Evolutionary conservation across 306 rosid genomes (phyloP).

Genomic region (Urtica urens): DNA sequence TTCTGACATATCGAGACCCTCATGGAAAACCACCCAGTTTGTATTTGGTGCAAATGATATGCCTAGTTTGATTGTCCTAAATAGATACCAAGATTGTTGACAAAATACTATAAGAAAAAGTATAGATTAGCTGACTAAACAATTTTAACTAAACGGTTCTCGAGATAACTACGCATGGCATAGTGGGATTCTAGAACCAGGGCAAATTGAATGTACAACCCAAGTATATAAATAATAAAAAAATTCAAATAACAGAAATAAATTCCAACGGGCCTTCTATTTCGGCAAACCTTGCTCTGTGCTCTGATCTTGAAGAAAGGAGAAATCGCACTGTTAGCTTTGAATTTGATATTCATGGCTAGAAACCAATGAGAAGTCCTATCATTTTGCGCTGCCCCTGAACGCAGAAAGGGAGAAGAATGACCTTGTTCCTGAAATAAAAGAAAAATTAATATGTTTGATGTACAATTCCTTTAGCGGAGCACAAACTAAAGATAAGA

Average conservation of each 20-base stretch:
- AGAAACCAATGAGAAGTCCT: conserved; percentile 19
- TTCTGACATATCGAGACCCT: too few species aligned
- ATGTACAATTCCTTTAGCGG: too few species aligned
- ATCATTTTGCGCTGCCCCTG: conserved; percentile 45
- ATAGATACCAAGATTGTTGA: too few species aligned
- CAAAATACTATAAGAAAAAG: not conserved
- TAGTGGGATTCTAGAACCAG: conserved; percentile 1
- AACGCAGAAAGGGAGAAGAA: conserved; percentile 99
- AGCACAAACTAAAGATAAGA: not conserved
- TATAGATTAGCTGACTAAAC: conserved; percentile 6
- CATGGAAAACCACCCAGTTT: not conserved
- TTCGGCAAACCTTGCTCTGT: conserved; percentile 15
- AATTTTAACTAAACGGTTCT: not conserved
- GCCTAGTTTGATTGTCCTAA: not conserved
- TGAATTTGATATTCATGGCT: conserved; percentile 7
- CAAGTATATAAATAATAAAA: not conserved
- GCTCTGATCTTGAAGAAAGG: conserved; percentile 15
- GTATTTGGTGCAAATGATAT: not conserved
- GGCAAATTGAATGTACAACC: conserved; percentile 22
- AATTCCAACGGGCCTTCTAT: conserved; percentile 2
- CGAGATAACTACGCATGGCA: conserved; percentile 1
- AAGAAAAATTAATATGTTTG: too few species aligned
- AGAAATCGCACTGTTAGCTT: not conserved
- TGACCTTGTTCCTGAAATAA: conserved; percentile 61
- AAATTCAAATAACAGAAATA: conserved; percentile 5